Evolutionary conservation across 768 basidiomycete species (phyloP).

Genomic region (Lactarius hengduanensis): DNA sequence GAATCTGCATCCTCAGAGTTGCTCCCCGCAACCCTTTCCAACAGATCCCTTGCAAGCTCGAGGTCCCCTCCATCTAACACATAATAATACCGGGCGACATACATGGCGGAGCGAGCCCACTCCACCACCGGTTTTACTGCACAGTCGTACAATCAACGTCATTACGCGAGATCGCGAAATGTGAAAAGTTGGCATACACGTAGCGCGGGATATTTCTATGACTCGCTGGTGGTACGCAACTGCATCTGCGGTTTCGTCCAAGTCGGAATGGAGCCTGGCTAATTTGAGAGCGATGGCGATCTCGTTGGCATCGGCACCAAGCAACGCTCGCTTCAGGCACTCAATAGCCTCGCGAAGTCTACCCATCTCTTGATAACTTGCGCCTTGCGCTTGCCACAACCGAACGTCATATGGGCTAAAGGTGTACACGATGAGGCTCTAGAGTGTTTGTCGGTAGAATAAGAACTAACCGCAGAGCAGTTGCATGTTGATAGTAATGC

Average conservation of each 20-base stretch:
- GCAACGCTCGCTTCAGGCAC: conserved; percentile 86
- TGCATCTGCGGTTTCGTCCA: conserved; percentile 67
- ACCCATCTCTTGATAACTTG: conserved; percentile 90
- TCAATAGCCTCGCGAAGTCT: conserved; percentile 89
- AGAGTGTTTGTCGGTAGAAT: background rate
- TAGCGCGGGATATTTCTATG: conserved; percentile 66
- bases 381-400: conserved; percentile 92
- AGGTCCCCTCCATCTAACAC: conserved; percentile 60
- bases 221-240: conserved; percentile 80
- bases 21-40: conserved; percentile 52
- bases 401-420: conserved; percentile 90
- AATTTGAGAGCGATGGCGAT: conserved; percentile 70
- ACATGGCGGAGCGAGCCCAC: conserved; percentile 80
- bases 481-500: conserved; percentile 95
- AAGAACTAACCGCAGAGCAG: conserved; percentile 70
- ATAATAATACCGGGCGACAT: conserved; percentile 80
- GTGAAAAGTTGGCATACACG: conserved; percentile 43
- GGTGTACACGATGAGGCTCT: conserved; percentile 7
- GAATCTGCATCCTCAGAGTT: conserved; percentile 28
- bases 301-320: conserved; percentile 75
- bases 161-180: background rate
- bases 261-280: conserved; percentile 64
- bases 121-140: conserved; percentile 70
- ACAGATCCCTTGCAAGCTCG: conserved; percentile 66
- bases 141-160: conserved; percentile 32